phyloP scores from a whole-genome alignment of 352 stramenopile species.

The Pythium rhizo-oryzae region DNA sequence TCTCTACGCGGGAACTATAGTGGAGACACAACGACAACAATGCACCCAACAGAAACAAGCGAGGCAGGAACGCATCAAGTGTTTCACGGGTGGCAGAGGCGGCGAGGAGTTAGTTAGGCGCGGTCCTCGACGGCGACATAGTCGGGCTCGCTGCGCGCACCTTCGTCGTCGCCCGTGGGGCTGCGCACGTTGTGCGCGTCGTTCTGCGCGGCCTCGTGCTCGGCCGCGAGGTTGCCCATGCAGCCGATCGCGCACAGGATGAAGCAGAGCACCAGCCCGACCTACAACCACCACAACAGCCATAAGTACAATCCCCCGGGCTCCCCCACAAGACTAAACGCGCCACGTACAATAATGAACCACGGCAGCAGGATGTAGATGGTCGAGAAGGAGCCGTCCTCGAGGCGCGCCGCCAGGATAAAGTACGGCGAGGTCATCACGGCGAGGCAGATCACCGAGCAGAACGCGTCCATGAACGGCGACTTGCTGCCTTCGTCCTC shows the following conservation, averaged over 20 bases:
- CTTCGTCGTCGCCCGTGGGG: constrained; percentile 49
- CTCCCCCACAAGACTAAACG: neutral
- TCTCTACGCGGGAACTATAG: constrained; percentile 2
- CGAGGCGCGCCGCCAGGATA: constrained; percentile 74
- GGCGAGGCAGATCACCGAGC: constrained; percentile 40
- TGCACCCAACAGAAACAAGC: neutral
- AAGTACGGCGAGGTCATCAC: constrained; percentile 77
- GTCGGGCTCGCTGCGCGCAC: constrained; percentile 59
- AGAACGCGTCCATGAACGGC: constrained; percentile 55
- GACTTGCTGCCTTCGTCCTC: constrained; percentile 68
- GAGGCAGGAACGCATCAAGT: too few relatives aligned
- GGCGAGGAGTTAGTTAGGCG: constrained; percentile 11
- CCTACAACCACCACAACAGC: constrained; percentile 32
- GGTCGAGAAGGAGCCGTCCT: constrained; percentile 70
- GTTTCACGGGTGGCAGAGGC: neutral
- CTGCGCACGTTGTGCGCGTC: constrained; percentile 41
- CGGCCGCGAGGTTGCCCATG: constrained; percentile 50
- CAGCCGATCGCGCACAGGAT: constrained; percentile 81
- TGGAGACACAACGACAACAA: neutral
- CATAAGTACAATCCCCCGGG: neutral
- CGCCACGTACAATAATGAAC: constrained; percentile 74
- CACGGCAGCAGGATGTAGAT: constrained; percentile 84
- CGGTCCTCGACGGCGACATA: constrained; percentile 59
- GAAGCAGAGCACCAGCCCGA: constrained; percentile 72
- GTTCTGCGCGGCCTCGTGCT: constrained; percentile 43